Percentiles rank a stretch among this genome's conserved stretches.
Evolutionary conservation across 768 basidiomycete genomes (phyloP).

Genomic region (Kwoniella shandongensis): DNA sequence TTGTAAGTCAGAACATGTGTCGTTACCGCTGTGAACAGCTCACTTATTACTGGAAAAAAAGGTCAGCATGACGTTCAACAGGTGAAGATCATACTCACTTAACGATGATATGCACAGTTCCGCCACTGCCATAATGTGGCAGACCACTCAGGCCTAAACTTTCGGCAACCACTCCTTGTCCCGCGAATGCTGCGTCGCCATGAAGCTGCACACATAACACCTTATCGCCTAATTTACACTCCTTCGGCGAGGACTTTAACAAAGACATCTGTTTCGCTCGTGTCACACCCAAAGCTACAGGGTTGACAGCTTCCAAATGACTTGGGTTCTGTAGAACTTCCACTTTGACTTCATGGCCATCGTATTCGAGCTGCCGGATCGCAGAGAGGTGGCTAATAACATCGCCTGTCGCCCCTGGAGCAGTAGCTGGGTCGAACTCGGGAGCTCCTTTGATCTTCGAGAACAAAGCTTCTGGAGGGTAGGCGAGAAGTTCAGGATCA

Average conservation of each 20-base stretch:
- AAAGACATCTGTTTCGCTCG: constrained; percentile 86
- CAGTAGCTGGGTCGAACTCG: constrained; percentile 34
- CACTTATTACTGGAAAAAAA: constrained; percentile 55
- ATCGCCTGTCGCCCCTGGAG: constrained; percentile 67
- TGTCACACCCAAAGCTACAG: constrained; percentile 83
- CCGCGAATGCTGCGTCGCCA: constrained; percentile 87
- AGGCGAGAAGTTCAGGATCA: constrained; percentile 63
- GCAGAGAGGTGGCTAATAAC: constrained; percentile 85
- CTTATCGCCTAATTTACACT: constrained; percentile 61
- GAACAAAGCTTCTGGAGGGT: constrained; percentile 69
- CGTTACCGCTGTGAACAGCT: too few relatives aligned
- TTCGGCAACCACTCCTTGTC: constrained; percentile 90
- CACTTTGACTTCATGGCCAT: constrained; percentile 62
- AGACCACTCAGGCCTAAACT: constrained; percentile 79
- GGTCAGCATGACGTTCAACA: too few relatives aligned
- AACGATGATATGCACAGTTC: constrained; percentile 85
- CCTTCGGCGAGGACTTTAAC: constrained; percentile 61
- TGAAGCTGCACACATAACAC: constrained; percentile 89
- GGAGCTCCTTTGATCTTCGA: constrained; percentile 71
- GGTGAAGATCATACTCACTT: constrained; percentile 65
- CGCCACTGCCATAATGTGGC: constrained; percentile 88
- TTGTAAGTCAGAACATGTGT: constrained; percentile 6
- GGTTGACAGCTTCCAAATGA: constrained; percentile 64
- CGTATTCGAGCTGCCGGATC: constrained; percentile 61
- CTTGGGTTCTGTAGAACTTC: constrained; percentile 63